Conservation (phyloP, 1,284 basidiomycete species). For the Retiboletus flavoniger region DNA sequence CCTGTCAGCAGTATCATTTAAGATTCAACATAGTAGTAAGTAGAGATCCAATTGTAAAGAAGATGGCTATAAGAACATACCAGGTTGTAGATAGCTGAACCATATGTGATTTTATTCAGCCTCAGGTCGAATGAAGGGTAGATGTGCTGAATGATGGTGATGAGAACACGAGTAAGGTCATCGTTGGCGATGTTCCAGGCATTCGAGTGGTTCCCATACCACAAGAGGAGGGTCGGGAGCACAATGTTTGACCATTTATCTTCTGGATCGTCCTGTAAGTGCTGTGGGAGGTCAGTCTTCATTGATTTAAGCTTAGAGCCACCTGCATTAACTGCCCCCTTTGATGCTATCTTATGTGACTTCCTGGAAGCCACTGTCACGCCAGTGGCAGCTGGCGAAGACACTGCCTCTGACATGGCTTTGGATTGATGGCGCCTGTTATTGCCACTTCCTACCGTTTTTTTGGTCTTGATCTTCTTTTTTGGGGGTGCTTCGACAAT, state of each 20-base stretch:
- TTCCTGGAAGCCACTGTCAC: background rate
- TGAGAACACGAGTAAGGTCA: background rate
- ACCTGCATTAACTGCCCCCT: too few species aligned
- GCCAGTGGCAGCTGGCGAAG: too few species aligned
- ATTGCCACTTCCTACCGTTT: background rate
- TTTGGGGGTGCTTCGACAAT: background rate
- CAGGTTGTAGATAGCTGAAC: background rate
- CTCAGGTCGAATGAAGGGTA: background rate
- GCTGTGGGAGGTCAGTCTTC: background rate
- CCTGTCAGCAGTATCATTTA: background rate
- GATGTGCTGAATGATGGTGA: background rate
- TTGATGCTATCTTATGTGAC: background rate
- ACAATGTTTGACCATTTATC: background rate
- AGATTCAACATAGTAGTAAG: too few species aligned
- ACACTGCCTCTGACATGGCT: too few species aligned
- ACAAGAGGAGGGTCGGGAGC: background rate
- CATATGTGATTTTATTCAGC: background rate
- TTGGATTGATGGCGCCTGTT: background rate
- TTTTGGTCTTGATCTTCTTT: background rate
- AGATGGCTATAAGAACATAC: background rate
- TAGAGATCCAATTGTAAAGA: background rate
- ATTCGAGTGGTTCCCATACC: background rate
- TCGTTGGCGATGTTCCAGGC: background rate
- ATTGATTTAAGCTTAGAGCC: background rate
- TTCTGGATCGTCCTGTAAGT: background rate